Evolutionary conservation across 2,329 filamentous ascomycete genomes (phyloP).

Genomic region (Aspergillus spinulosporus): DNA sequence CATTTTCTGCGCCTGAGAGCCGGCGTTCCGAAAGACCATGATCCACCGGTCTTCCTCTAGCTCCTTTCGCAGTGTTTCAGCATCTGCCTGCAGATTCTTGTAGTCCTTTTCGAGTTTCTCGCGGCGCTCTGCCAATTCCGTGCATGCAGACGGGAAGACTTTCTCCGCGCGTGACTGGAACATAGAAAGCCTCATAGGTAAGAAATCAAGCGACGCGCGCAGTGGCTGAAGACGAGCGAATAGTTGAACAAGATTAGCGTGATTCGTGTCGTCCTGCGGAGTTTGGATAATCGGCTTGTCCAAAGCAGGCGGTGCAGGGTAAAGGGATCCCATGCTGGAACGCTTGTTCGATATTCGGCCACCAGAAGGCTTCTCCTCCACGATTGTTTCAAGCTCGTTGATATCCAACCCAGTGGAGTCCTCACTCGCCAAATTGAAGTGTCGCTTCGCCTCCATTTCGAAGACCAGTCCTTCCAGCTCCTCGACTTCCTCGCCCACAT

Average conservation of each 20-base stretch:
- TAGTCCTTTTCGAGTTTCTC: slow-evolving; percentile 78
- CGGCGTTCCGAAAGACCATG: slow-evolving; percentile 89
- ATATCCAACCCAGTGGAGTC: slow-evolving; percentile 68
- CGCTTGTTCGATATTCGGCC: slow-evolving; percentile 61
- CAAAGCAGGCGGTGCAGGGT: slow-evolving; percentile 52
- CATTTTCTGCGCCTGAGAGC: slow-evolving; percentile 92
- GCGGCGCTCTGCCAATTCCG: slow-evolving; percentile 77
- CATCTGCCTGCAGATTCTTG: slow-evolving; percentile 84
- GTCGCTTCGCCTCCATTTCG: slow-evolving; percentile 95
- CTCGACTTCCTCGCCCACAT: slow-evolving; percentile 87
- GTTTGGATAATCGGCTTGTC: slow-evolving; percentile 45
- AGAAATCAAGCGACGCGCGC: slow-evolving; percentile 86
- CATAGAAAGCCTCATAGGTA: slow-evolving; percentile 88
- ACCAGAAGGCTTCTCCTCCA: slow-evolving; percentile 74
- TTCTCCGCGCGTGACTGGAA: slow-evolving; percentile 76
- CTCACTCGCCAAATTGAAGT: slow-evolving; percentile 69
- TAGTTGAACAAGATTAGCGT: slow-evolving; percentile 81
- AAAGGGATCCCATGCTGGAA: slow-evolving; percentile 64
- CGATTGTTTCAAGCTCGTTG: slow-evolving; percentile 86
- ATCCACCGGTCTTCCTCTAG: slow-evolving; percentile 96
- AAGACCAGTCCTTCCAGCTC: slow-evolving; percentile 82
- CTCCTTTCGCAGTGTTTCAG: slow-evolving; percentile 84
- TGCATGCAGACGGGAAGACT: slow-evolving; percentile 85
- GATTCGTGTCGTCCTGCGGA: slow-evolving; percentile 77
- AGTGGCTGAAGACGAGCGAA: slow-evolving; percentile 96